Evolutionary conservation across 352 stramenopile species (phyloP), one percentile per base, ranked within the genome.

Genomic region (Phytophthora sp.): DNA sequence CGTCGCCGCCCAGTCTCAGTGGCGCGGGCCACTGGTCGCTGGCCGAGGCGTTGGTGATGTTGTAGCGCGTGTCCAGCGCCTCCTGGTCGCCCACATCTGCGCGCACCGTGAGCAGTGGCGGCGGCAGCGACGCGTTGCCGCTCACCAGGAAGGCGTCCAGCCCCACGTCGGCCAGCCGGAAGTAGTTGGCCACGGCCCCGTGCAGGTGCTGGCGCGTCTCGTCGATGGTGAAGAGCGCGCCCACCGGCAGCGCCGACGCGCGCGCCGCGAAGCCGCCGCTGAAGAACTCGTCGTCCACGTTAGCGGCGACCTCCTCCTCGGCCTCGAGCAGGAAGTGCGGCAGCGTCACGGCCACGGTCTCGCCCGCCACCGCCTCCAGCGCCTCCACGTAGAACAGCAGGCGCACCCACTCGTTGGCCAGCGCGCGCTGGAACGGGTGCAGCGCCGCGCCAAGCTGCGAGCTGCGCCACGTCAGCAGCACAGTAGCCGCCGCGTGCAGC

Each of bases 311-410:
- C 39, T 88, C 72, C 54, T 92, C 83, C 37, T 89, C 76, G 7
- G 66, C 68, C 31, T 92, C 80, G 4, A 90, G 66, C 42, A 92
- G 34, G 42, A 92, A 92, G 28, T 90, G 72, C 17, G 83, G 83
- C 45, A 92, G 58, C 24, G 72, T 88, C 18, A 76, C 55, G 8
- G 67, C 23, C n/a, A 70, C 67, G 15, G 57, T 20, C 17, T 56
- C 46, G 9, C 49, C 54, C 5, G 50, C 50, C 5, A 74, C 41
- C 15, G 37, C 49, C 53, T 49, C 46, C 20, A 49, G 62, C 9
- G 68, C 69, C 53, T 89, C 78, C 20, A 92, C 80, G 69, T 83
- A 92, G 62, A 90, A 92, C 15, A 92, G 71, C 54, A 92, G 60
- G 13, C 80, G 76, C 63, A 87, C 69, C 80, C 80, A 92, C 39